phyloP scores from a whole-genome alignment of 2,329 filamentous ascomycete genomes.

The Fusarium sp. region DNA sequence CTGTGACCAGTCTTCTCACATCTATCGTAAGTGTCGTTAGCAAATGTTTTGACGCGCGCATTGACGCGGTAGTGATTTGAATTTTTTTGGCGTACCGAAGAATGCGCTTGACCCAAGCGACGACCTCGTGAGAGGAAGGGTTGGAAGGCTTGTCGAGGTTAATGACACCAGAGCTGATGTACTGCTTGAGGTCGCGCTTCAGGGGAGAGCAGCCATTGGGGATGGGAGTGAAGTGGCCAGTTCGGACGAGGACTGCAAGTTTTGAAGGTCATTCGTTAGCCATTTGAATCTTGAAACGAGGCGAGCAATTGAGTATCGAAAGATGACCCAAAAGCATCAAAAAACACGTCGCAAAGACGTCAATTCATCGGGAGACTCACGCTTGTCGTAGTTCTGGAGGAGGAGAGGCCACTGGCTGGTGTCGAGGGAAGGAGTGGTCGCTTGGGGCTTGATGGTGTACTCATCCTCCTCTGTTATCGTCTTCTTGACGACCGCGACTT shows the following conservation, averaged over 20 bases:
- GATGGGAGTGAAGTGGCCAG: conserved; percentile 96
- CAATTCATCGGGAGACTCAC: conserved; percentile 64
- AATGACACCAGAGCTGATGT: conserved; percentile 97
- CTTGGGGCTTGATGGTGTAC: conserved; percentile 93
- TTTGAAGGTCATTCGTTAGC: conserved; percentile 40
- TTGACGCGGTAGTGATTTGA: conserved; percentile 22
- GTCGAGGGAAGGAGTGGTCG: conserved; percentile 80
- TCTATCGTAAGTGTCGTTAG: conserved; percentile 43
- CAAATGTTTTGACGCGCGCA: conserved; percentile 17
- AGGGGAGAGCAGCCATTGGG: conserved; percentile 91
- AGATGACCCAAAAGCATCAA: conserved; percentile 2
- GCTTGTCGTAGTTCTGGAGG: conserved; percentile 94
- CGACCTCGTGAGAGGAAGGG: conserved; percentile 97
- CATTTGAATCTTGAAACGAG: conserved; percentile 4
- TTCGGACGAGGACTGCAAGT: conserved; percentile 83
- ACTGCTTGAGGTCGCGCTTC: conserved; percentile 95
- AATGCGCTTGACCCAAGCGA: conserved; percentile 99
- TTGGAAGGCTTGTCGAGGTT: conserved; percentile 91
- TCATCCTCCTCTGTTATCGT: conserved; percentile 70
- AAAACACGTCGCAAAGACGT: conserved; percentile 2
- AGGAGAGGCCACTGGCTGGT: conserved; percentile 93
- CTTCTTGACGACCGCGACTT: conserved; percentile 53
- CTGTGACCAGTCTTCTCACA: conserved; percentile 96
- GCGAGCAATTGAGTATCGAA: conserved; percentile 14
- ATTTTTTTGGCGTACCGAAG: conserved; percentile 71